Evolutionary conservation across 495 filamentous ascomycete genomes (phyloP).

Genomic region (Pyronema omphalodes): DNA sequence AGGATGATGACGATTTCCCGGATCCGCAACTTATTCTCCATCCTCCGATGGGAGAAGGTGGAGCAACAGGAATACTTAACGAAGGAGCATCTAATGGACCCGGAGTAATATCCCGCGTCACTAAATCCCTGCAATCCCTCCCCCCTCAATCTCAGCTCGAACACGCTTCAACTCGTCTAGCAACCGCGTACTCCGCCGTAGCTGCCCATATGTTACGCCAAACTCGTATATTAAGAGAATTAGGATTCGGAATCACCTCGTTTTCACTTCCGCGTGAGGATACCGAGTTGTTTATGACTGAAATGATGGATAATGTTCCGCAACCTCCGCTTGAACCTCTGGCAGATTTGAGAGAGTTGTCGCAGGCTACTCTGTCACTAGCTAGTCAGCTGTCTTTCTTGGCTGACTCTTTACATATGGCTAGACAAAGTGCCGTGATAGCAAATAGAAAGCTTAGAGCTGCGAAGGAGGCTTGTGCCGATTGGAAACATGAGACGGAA

Average conservation of each 20-base stretch:
- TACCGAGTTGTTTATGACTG: slow-evolving; percentile 35
- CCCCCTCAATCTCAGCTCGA: slow-evolving; percentile 45
- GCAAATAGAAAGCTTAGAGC: slow-evolving; percentile 57
- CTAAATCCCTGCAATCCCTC: slow-evolving; percentile 56
- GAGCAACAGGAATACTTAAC: no score
- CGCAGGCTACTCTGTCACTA: slow-evolving; percentile 55
- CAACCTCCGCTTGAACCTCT: slow-evolving; percentile 24
- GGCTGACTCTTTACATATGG: slow-evolving; percentile 87
- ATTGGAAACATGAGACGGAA: slow-evolving; percentile 68
- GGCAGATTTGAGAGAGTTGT: slow-evolving; percentile 35
- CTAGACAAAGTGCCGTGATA: slow-evolving; percentile 62
- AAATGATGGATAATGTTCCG: slow-evolving; percentile 35
- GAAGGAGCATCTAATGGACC: not conserved
- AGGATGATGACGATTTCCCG: not conserved
- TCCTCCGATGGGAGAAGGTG: no score
- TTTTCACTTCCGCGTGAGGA: slow-evolving; percentile 33
- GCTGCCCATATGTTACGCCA: slow-evolving; percentile 71
- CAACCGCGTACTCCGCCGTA: slow-evolving; percentile 72
- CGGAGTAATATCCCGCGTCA: slow-evolving; percentile 28
- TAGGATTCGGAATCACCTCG: slow-evolving; percentile 42
- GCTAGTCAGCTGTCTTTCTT: slow-evolving; percentile 63
- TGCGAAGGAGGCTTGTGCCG: slow-evolving; percentile 61
- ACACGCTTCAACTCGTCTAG: slow-evolving; percentile 39
- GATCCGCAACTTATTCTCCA: no score
- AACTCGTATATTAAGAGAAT: slow-evolving; percentile 60